Evolutionary conservation across 441 rosid genomes (phyloP), one percentile per base, ranked within the genome.

Genomic region (Croton setiger): DNA sequence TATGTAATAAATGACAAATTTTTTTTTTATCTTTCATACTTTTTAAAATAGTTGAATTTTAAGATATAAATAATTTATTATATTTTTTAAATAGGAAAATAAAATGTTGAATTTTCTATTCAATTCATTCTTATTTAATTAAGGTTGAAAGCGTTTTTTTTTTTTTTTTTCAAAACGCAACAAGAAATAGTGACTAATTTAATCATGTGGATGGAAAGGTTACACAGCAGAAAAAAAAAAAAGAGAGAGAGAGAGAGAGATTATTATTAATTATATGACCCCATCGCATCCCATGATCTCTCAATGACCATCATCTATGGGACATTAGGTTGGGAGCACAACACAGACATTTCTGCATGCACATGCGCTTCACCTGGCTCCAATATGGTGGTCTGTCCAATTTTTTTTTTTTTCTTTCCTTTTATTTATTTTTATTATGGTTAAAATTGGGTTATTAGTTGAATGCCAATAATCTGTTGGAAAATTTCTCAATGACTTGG

Each of bases 331-430:
- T 48, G 72, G 72, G 72, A 73, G 73, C 39, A 57, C 18, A 43
- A 14, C 59, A 44, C 54, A 47, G 39, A 44, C 60, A 68, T 60
- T 66, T 37, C 66, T 70, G 62, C 79, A 67, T 69, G 75, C 79
- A 72, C 69, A 72, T 79, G 82, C 71, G 62, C 7, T 74, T 84
- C 88, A 80, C 83, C 76, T 85, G 86, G 79, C 71, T 41, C 66
- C 56, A 73, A 76, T 81, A 62, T 75, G 82, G 55, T 71, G 78
- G 82, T 75, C 73, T 68, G 44, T 69, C 64, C 20, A 12, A n/a
- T 51, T 5, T n/a, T n/a, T n/a, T n/a, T n/a, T n/a, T n/a, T n/a
- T n/a, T n/a, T n/a, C n/a, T 18, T 55, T 11, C 27, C 10, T 60
- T 37, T 18, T 4, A 35, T 60, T 60, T 9, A 1, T 62, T n/a